Evolutionary conservation across 2,329 filamentous ascomycete genomes (phyloP).

Genomic region (Emergomyces orientalis): DNA sequence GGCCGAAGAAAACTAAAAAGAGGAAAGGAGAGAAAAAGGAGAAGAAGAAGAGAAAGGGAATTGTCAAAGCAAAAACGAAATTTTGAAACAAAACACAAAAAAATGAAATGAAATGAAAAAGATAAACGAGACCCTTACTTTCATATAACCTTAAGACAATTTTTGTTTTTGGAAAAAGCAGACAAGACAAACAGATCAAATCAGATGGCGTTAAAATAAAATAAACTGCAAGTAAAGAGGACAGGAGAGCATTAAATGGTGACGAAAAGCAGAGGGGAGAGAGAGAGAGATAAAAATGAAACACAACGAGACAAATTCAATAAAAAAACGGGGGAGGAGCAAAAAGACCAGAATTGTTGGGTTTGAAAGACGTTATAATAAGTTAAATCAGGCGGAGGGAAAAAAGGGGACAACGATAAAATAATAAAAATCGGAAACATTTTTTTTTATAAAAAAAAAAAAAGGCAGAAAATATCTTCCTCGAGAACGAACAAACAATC

Average conservation of each 20-base stretch:
- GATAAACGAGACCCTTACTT: conserved; percentile 19
- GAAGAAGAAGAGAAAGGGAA: conserved; percentile 10
- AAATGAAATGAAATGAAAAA: conserved; percentile 18
- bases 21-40: not conserved
- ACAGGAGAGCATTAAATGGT: not conserved
- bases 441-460: not conserved
- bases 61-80: not conserved
- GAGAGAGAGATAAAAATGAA: conserved; percentile 1
- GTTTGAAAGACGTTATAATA: not conserved
- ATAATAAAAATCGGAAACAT: not conserved
- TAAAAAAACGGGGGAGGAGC: not conserved
- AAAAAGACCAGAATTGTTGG: not conserved
- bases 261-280: conserved; percentile 10
- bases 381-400: not conserved
- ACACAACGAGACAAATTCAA: conserved; percentile 1
- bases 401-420: not conserved
- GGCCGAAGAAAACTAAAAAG: conserved; percentile 21
- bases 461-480: not conserved
- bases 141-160: not conserved
- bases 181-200: conserved; percentile 17
- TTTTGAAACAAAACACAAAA: conserved; percentile 10
- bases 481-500: not conserved
- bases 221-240: conserved; percentile 12
- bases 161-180: conserved; percentile 13
- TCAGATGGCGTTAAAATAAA: conserved; percentile 8